phyloP scores from a whole-genome alignment of 2,329 filamentous ascomycete genomes.

The Pyricularia grisea region DNA sequence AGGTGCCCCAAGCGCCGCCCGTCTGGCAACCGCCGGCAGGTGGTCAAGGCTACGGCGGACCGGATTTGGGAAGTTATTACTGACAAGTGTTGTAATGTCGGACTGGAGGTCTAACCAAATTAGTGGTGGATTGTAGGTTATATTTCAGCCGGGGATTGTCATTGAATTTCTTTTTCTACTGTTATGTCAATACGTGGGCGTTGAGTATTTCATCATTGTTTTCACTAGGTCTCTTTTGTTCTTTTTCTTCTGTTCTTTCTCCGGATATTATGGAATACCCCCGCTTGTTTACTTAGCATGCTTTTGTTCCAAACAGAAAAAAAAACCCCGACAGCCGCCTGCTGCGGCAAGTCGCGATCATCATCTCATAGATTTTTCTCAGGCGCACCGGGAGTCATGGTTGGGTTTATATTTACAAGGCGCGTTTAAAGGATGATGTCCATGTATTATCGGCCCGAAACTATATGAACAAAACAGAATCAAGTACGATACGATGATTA shows the following conservation, averaged over 20 bases:
- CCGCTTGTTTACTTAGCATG: not conserved
- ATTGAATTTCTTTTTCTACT: not conserved
- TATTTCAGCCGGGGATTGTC: not conserved
- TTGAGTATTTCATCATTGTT: not conserved
- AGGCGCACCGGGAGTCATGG: not conserved
- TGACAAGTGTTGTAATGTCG: not conserved
- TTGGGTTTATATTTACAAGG: not conserved
- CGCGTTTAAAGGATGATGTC: not conserved
- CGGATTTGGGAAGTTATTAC: conserved; percentile 4
- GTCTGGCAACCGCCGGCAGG: not conserved
- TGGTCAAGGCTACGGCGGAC: not conserved
- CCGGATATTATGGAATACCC: not conserved
- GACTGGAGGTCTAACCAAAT: not conserved
- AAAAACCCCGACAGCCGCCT: not conserved
- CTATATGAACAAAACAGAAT: not conserved
- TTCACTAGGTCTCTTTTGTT: not conserved
- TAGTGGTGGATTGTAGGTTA: not conserved
- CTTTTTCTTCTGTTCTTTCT: not conserved
- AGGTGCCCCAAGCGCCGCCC: not conserved
- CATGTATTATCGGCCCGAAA: not conserved
- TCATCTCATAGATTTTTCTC: not conserved
- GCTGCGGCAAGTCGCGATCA: not conserved
- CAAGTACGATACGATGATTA: not conserved
- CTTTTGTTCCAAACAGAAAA: not conserved
- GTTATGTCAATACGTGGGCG: not conserved